Base-by-base conservation (phyloP, 805 yeast species). In the Suhomyces sp. region DNA sequence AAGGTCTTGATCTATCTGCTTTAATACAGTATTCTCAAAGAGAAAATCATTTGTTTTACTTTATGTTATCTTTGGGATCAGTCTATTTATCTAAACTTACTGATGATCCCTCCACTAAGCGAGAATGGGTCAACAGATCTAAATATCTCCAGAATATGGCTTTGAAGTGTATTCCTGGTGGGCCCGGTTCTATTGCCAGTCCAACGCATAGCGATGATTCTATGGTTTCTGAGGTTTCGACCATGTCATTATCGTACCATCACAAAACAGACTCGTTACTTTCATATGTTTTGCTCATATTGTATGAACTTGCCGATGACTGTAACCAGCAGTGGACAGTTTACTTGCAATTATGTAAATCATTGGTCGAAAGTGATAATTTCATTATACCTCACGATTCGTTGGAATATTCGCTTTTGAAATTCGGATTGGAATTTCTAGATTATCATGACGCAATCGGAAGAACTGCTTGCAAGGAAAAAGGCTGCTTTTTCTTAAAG, bases 391-490 rank as follows among this genome's bases (percentile, higher is more conserved):
- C 60, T 1, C 29, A 29, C n/a, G 41, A 47, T 13, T 27, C 44
- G 6, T 34, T 53, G 9, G 62, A 56, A 33, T 20, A 29, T 10
- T 38, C 51, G 3, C 38, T 56, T 14, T 35, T 51, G 9, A 42
- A 39, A 26, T 56, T 56, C 31, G 43, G 53, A 6, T 42, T 56
- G 27, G 60, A 56, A 30, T 49, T 53, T 28, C 38, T 55, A 11
- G 41, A 49, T 31, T 55, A 55, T 31, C 56, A 51, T 25, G 62
- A 55, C 31, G 40, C 51, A 5, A 52, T 56, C 33, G 58, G 60
- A 5, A 35, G 62, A 36, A 56, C 62, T 2, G 60, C 60, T 2
- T 56, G 62, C 33, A 55, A 52, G 28, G 58, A 47, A 28, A 39
- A 31, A 12, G 53, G 52, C 36, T 46, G 48, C 25, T 54, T 50